Evolutionary conservation across 2,329 filamentous ascomycete species (phyloP).

Genomic region (Ascochyta pisi): DNA sequence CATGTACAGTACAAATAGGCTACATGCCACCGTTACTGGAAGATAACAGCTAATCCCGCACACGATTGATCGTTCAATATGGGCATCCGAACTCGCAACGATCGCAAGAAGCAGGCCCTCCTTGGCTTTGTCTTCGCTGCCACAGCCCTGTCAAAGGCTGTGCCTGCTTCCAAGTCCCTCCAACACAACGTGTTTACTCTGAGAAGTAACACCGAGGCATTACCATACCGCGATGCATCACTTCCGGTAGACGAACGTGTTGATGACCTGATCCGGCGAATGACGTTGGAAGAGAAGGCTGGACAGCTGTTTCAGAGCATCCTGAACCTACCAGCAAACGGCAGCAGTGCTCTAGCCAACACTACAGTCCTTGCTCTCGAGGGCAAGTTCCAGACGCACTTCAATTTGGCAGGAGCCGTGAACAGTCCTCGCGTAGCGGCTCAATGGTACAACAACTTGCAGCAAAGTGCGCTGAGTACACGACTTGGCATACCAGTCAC

Average conservation of each 20-base stretch:
- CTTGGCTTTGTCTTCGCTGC: conserved; percentile 13
- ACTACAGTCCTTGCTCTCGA: conserved; percentile 45
- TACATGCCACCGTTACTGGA: background rate
- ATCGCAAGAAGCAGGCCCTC: conserved; percentile 16
- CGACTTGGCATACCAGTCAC: conserved; percentile 59
- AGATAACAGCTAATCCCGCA: background rate
- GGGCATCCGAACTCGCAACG: conserved; percentile 7
- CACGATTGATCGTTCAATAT: conserved; percentile 1
- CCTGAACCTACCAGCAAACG: conserved; percentile 42
- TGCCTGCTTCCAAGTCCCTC: background rate
- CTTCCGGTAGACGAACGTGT: conserved; percentile 56
- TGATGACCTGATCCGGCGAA: conserved; percentile 54
- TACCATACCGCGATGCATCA: conserved; percentile 48
- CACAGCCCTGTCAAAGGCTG: conserved; percentile 14
- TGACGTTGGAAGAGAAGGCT: conserved; percentile 59
- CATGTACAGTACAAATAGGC: conserved; percentile 9
- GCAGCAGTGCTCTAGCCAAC: conserved; percentile 36
- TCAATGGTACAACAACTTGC: conserved; percentile 53
- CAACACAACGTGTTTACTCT: conserved; percentile 11
- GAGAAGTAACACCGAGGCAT: conserved; percentile 8
- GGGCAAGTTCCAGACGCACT: conserved; percentile 53
- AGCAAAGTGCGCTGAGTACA: conserved; percentile 53
- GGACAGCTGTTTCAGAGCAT: conserved; percentile 57
- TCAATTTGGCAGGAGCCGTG: conserved; percentile 57
- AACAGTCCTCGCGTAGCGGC: conserved; percentile 46